Percentiles rank a stretch among this genome's conserved stretches.
Conservation (phyloP, 2,329 filamentous ascomycete genomes). For the Cladosporium austrohemisphaericum region DNA sequence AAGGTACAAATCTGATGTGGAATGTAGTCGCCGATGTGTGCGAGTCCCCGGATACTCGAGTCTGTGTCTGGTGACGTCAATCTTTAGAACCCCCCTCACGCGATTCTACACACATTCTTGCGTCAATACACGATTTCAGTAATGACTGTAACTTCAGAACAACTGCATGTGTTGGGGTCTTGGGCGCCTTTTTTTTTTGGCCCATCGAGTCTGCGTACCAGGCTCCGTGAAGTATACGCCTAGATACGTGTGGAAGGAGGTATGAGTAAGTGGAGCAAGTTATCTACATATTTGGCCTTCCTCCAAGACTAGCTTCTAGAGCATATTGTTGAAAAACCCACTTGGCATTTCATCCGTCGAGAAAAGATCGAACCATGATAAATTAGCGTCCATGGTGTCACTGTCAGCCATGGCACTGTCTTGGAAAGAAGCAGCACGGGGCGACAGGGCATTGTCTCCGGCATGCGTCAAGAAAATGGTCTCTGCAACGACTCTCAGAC, state of each 20-base stretch:
- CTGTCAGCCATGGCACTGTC: constrained; percentile 5
- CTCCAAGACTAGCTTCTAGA: not conserved
- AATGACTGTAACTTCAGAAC: not conserved
- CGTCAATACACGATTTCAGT: not conserved
- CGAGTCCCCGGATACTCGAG: not conserved
- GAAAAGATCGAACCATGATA: constrained; percentile 10
- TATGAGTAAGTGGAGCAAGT: not conserved
- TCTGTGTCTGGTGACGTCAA: not conserved
- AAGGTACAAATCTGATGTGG: too few species aligned
- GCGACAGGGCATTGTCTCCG: not conserved
- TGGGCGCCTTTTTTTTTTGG: not conserved
- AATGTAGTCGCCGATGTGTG: not conserved
- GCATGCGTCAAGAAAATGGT: constrained; percentile 47
- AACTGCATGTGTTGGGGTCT: not conserved
- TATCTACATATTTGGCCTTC: not conserved
- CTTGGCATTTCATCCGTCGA: not conserved
- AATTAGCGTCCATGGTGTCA: not conserved
- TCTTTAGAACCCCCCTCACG: not conserved
- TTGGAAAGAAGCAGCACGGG: not conserved
- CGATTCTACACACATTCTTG: not conserved
- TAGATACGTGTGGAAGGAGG: not conserved
- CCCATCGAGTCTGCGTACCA: not conserved
- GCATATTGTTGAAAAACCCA: not conserved
- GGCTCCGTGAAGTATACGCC: not conserved
- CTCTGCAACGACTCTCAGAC: constrained; percentile 72